Percentiles rank a stretch among this genome's conserved stretches.
Evolutionary conservation across 2,329 filamentous ascomycete species (phyloP).

Genomic region (Nothophoma quercina): DNA sequence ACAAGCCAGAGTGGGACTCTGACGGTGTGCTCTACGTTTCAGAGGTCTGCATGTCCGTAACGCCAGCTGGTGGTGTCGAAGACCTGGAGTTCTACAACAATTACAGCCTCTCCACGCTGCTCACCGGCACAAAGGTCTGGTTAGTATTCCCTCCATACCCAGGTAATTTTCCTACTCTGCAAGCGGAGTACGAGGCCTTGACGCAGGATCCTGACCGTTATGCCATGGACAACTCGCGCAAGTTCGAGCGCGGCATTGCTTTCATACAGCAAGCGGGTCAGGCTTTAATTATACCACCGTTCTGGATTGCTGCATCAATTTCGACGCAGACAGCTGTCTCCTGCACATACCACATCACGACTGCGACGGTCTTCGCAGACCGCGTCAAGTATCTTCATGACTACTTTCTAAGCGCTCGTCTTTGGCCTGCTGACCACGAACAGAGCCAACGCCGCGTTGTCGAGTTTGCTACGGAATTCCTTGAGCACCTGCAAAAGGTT

Average conservation of each 20-base stretch:
- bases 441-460: slow-evolving; percentile 3
- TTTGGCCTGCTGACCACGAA: not conserved
- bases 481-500: slow-evolving; percentile 3
- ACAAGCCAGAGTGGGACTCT: slow-evolving; percentile 1
- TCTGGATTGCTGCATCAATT: slow-evolving; percentile 15
- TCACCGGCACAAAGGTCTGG: slow-evolving; percentile 20
- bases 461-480: slow-evolving; percentile 6
- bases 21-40: slow-evolving; percentile 17
- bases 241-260: slow-evolving; percentile 18
- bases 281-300: slow-evolving; percentile 18
- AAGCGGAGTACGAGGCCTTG: not conserved
- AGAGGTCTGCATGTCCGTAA: slow-evolving; percentile 6
- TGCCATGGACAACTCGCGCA: not conserved
- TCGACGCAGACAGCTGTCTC: slow-evolving; percentile 12
- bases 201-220: not conserved
- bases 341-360: slow-evolving; percentile 12
- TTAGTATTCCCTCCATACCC: slow-evolving; percentile 12
- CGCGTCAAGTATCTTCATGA: slow-evolving; percentile 7
- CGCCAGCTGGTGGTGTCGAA: slow-evolving; percentile 14
- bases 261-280: slow-evolving; percentile 22
- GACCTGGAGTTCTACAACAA: slow-evolving; percentile 18
- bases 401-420: slow-evolving; percentile 3
- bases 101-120: slow-evolving; percentile 14
- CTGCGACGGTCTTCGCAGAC: slow-evolving; percentile 6
- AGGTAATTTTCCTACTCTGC: slow-evolving; percentile 5